Conservation (phyloP, 225 moss, liverwort and hornwort species). For the Thuidium tamariscinum region DNA sequence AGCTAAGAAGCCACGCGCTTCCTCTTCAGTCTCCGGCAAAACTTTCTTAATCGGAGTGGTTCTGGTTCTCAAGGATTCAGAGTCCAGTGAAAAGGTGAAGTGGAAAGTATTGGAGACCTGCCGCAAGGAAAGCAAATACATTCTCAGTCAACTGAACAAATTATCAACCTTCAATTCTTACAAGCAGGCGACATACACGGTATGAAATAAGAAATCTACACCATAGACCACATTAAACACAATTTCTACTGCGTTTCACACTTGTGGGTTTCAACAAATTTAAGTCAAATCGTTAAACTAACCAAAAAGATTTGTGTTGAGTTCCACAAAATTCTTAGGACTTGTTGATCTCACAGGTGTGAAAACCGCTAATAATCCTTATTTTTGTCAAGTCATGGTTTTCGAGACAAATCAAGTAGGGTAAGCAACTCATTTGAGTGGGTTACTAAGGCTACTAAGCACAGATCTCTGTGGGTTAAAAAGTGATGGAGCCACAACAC, state of each 20-base stretch:
- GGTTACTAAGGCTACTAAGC: background rate
- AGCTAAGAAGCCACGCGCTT: slow-evolving; percentile 60
- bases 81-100: slow-evolving; percentile 75
- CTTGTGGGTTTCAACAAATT: background rate
- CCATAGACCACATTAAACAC: background rate
- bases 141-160: background rate
- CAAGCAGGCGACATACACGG: background rate
- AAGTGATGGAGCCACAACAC: background rate
- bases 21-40: slow-evolving; percentile 73
- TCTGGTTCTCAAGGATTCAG: slow-evolving; percentile 19
- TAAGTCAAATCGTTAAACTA: background rate
- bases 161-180: background rate
- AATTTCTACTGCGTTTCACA: background rate
- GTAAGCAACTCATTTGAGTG: background rate
- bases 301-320: too few species aligned
- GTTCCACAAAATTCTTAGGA: background rate
- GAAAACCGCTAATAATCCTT: background rate
- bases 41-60: slow-evolving; percentile 47
- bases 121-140: background rate
- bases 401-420: background rate
- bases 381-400: background rate
- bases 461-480: background rate
- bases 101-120: slow-evolving; percentile 95
- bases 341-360: background rate
- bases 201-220: background rate